A percentile compares a stretch with the other conserved stretches of the same genome.
phyloP scores from a whole-genome alignment of 2,329 filamentous ascomycete species.

The Teratosphaeria nubilosa region DNA sequence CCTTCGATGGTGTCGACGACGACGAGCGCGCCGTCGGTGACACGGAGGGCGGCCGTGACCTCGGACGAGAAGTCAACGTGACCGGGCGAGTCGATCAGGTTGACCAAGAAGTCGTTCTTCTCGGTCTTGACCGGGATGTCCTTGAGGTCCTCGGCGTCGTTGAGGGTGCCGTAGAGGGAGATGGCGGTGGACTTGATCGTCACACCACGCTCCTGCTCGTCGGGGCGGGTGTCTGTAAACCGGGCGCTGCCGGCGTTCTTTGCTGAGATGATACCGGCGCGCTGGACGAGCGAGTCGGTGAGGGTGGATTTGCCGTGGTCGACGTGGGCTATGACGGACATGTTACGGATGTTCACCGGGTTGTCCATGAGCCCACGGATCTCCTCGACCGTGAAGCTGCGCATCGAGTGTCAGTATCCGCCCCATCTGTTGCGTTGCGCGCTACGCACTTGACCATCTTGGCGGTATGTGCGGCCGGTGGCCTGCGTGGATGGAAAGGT shows the following conservation, averaged over 20 bases:
- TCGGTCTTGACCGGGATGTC: slow-evolving; percentile 84
- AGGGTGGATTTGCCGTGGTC: slow-evolving; percentile 99
- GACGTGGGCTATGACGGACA: slow-evolving; percentile 99
- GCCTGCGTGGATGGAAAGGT: slow-evolving; percentile 9
- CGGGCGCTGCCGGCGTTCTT: slow-evolving; percentile 93
- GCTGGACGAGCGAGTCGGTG: slow-evolving; percentile 97
- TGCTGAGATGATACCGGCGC: slow-evolving; percentile 98
- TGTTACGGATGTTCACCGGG: slow-evolving; percentile 73
- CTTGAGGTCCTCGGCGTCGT: slow-evolving; percentile 78
- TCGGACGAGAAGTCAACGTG: slow-evolving; percentile 99
- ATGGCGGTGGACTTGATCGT: slow-evolving; percentile 99
- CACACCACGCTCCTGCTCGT: slow-evolving; percentile 99
- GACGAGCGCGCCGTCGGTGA: slow-evolving; percentile 98
- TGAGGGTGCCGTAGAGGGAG: slow-evolving; percentile 84
- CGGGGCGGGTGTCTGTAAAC: slow-evolving; percentile 91
- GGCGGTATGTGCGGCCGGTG: slow-evolving; percentile 54
- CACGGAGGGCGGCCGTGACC: slow-evolving; percentile 97
- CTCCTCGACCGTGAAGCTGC: slow-evolving; percentile 95
- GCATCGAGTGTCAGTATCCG: background rate
- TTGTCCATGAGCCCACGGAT: slow-evolving; percentile 65
- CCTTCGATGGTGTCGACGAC: slow-evolving; percentile 99
- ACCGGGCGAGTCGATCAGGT: slow-evolving; percentile 98
- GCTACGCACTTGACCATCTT: slow-evolving; percentile 98
- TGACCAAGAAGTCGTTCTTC: slow-evolving; percentile 98
- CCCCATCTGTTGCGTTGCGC: background rate